Percentiles rank a stretch among this genome's conserved stretches.
Conservation (phyloP, 2,329 filamentous ascomycete genomes). For the Penicillium sp. region DNA sequence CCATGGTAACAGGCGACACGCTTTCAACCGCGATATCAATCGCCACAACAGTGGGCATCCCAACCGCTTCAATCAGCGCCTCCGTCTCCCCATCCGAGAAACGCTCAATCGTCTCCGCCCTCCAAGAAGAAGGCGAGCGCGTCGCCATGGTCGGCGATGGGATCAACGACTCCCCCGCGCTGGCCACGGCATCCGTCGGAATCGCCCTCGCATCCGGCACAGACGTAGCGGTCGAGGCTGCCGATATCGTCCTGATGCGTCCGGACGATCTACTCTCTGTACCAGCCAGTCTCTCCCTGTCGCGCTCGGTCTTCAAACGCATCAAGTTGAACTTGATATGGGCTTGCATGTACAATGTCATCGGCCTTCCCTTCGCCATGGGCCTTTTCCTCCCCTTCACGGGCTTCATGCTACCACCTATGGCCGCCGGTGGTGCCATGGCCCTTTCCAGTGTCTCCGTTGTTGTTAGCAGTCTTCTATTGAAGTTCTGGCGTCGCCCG, state of each 20-base stretch:
- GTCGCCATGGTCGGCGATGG: slow-evolving; percentile 98
- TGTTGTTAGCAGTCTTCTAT: slow-evolving; percentile 75
- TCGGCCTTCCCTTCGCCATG: slow-evolving; percentile 96
- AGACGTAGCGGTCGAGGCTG: slow-evolving; percentile 96
- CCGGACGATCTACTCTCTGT: slow-evolving; percentile 89
- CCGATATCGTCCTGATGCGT: slow-evolving; percentile 93
- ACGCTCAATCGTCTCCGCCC: slow-evolving; percentile 74
- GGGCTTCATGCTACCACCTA: slow-evolving; percentile 76
- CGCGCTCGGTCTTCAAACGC: slow-evolving; percentile 79
- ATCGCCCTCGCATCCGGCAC: slow-evolving; percentile 92
- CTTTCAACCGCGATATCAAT: slow-evolving; percentile 79
- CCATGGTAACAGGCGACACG: slow-evolving; percentile 93
- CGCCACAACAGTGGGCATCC: slow-evolving; percentile 77
- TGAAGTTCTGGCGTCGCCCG: slow-evolving; percentile 85
- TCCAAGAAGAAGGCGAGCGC: slow-evolving; percentile 71
- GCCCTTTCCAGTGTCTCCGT: slow-evolving; percentile 87
- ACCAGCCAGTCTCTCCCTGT: slow-evolving; percentile 79
- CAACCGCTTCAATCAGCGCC: slow-evolving; percentile 72
- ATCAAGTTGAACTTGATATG: slow-evolving; percentile 93
- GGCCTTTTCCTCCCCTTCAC: slow-evolving; percentile 90
- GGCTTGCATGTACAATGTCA: slow-evolving; percentile 88
- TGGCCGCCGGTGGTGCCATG: slow-evolving; percentile 95
- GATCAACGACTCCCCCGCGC: slow-evolving; percentile 95
- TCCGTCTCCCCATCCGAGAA: slow-evolving; percentile 92
- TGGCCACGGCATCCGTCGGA: slow-evolving; percentile 88